Evolutionary conservation across 441 rosid genomes (phyloP), one percentile per base, ranked within the genome.

Genomic region (Populus trichocarpa): DNA sequence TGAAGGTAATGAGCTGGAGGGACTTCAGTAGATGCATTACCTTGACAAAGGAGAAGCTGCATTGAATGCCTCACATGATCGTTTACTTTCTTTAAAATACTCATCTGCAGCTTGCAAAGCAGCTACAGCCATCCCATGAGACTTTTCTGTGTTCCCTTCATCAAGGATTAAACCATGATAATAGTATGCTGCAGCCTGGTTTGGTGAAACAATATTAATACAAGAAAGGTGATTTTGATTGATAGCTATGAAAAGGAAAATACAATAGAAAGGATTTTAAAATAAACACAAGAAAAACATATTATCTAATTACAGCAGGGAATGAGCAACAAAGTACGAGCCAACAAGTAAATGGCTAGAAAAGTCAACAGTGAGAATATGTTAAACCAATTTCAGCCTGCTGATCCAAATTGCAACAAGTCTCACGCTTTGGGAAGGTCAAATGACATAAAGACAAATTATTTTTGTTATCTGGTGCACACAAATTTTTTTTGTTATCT

Each of bases 151-250:
- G 88, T 96, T 96, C 40, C 95, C 98, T 83, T 94, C 99, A 28
- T 95, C 97, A 75, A 97, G 97, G 78, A 97, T 93, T 89, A 97
- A 77, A 32, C 99, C 99, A 71, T 97, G 99, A 85, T 91, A 97
- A 83, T 93, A 97, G 85, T 97, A 97, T 35, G 98, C 99, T 61
- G 95, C 99, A 75, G 98, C 98, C 99, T 95, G 87, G 36, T 50
- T 50, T 50, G 20, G 57, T 2, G 40, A 38, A 25, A 25, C 77
- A 59, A 42, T 18, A 32, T 67, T 25, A 71, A 30, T 32, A 25
- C 32, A 33, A 13, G 38, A 40, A 36, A 61, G 18, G 63, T 50
- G 57, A 50, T 50, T 68, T 81, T 38, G n/a, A 26, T 25, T 50
- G 64, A 50, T 50, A 16, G 57, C 20, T 14, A 50, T 5, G 57